Evolutionary conservation across 805 yeast species (phyloP).

Genomic region (Candida ovalis): DNA sequence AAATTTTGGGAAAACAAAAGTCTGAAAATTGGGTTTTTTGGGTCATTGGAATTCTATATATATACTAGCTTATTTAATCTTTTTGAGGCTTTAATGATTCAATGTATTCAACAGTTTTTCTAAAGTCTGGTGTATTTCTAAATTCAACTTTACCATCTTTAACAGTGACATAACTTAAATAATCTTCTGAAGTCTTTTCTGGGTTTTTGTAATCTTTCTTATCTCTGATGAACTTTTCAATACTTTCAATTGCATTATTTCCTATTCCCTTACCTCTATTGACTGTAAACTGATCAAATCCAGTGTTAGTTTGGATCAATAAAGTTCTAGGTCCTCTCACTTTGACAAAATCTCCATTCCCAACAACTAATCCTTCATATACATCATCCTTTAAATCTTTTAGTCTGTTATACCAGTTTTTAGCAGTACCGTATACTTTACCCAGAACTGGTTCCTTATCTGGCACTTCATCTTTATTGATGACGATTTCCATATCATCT

Average conservation of each 20-base stretch:
- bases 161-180: slow-evolving; percentile 45
- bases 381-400: background rate
- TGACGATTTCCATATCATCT: slow-evolving; percentile 3
- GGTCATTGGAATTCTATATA: background rate
- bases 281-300: slow-evolving; percentile 21
- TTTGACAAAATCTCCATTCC: slow-evolving; percentile 43
- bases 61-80: background rate
- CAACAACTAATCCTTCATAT: slow-evolving; percentile 19
- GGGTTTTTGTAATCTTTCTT: slow-evolving; percentile 21
- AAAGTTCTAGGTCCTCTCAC: slow-evolving; percentile 54
- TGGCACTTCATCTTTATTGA: slow-evolving; percentile 12
- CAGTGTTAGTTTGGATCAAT: slow-evolving; percentile 43
- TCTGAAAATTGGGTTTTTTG: no score
- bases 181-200: slow-evolving; percentile 35
- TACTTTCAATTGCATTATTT: slow-evolving; percentile 7
- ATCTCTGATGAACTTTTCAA: slow-evolving; percentile 22
- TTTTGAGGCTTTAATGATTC: slow-evolving; percentile 20
- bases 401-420: background rate
- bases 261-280: background rate
- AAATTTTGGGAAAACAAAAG: no score
- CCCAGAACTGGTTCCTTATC: slow-evolving; percentile 3
- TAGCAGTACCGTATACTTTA: slow-evolving; percentile 3
- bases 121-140: slow-evolving; percentile 42
- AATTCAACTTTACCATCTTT: slow-evolving; percentile 39
- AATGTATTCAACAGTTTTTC: slow-evolving; percentile 32